Evolutionary conservation across 176 grass and related monocot species (phyloP), one percentile per base, ranked within the genome.

Genomic region (Musa beccarii): DNA sequence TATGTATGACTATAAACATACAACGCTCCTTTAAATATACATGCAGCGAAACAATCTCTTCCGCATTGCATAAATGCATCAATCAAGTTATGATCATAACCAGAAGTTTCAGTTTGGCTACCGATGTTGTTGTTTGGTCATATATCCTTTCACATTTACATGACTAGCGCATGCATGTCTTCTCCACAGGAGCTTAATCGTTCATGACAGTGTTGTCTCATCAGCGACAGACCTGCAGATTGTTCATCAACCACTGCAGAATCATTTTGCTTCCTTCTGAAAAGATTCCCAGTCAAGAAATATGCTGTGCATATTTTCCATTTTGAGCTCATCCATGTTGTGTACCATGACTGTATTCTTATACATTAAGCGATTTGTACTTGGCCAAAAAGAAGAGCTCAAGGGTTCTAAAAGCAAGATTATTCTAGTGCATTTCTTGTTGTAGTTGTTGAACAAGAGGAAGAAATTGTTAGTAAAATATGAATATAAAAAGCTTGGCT

Each of bases 211-310:
- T 51, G 74, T 20, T 51, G 34, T 56, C 17, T 28, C 57, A 20
- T 51, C 74, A 51, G n/a, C 74, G 20, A 51, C 74, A 52, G 57
- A 64, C n/a, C 28, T 76, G 29, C 74, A 64, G 21, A 14, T 63
- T 19, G 49, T 63, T 63, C 74, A 76, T 49, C 74, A 76, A 50
- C 74, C 74, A 14, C 34, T 50, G 29, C 74, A 61, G 14, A 53
- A 63, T 22, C 74, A 64, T 63, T 76, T 64, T 51, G 1, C 57
- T n/a, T 19, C 57, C 17, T 61, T n/a, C 57, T 61, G 16, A 61
- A n/a, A 61, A 61, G 3, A 61, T 1, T 8, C 3, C 3, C 2
- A 61, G 9, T 1, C 17, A n/a, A 61, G 9, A n/a, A 61, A 61
- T 61, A 2, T 61, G 34, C 34, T 61, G n/a, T 61, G 57, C 34